A percentile compares a stretch with the other conserved stretches of the same genome.
These are phyloP conservation scores for Cystobasidium ongulense DNA, from an alignment of 768 basidiomycete species.

Conservation along the genomic window DNA sequence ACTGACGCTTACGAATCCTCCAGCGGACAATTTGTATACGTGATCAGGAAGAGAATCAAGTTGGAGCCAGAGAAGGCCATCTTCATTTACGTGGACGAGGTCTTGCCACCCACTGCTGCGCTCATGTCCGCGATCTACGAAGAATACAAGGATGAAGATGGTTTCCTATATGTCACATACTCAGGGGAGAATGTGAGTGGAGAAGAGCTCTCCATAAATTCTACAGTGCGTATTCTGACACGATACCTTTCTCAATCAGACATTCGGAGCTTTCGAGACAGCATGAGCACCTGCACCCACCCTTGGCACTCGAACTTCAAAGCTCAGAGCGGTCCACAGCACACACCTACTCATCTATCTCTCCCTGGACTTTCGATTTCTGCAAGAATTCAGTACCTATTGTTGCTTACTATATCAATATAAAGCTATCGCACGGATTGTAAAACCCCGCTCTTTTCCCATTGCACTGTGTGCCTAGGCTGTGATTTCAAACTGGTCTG, in stretches of 20 bases:
- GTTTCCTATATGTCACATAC: conserved; percentile 90
- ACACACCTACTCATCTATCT: too few relatives aligned
- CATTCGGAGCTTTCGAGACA: conserved; percentile 2
- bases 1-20: neutral
- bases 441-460: too few relatives aligned
- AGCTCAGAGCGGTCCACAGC: too few relatives aligned
- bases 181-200: conserved; percentile 74
- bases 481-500: too few relatives aligned
- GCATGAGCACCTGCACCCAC: neutral
- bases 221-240: neutral
- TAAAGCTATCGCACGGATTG: too few relatives aligned
- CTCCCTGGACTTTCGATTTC: too few relatives aligned
- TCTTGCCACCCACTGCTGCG: conserved; percentile 93
- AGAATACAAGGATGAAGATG: conserved; percentile 99
- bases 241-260: too few relatives aligned
- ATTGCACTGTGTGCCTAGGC: too few relatives aligned
- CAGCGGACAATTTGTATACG: conserved; percentile 81
- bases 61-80: conserved; percentile 98
- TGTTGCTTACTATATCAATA: neutral
- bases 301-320: neutral
- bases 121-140: conserved; percentile 99
- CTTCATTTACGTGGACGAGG: conserved; percentile 99
- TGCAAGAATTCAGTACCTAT: neutral
- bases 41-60: conserved; percentile 99
- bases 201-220: neutral